Percentiles rank a stretch among this genome's conserved stretches.
These are phyloP conservation scores for Malus hybrid DNA, from an alignment of 331 rosid genomes.

Conservation along the genomic window DNA sequence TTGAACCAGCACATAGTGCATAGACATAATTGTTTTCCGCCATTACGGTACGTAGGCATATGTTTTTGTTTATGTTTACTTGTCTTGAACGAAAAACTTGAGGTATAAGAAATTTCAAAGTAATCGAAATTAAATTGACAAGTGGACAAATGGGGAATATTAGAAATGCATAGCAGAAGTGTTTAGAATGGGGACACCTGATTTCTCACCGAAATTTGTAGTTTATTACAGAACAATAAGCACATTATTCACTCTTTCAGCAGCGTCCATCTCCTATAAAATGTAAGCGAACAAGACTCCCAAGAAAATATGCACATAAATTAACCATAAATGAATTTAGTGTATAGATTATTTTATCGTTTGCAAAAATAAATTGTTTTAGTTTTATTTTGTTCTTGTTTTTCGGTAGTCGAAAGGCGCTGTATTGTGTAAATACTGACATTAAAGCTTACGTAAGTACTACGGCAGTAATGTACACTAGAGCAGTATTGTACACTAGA, in stretches of 20 bases:
- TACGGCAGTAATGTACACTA: not conserved
- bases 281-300: not conserved
- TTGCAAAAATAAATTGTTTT: not conserved
- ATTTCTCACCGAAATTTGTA: not conserved
- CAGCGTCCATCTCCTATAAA: not conserved
- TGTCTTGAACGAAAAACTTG: too few relatives aligned
- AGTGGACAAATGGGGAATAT: not conserved
- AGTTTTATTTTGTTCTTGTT: not conserved
- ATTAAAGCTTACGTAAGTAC: not conserved
- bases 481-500: not conserved
- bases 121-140: too few relatives aligned
- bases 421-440: not conserved
- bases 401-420: not conserved
- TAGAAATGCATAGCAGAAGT: not conserved
- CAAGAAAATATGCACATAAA: not conserved
- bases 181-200: not conserved
- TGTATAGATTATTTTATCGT: too few relatives aligned
- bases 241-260: not conserved
- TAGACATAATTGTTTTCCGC: too few relatives aligned
- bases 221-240: not conserved
- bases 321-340: not conserved
- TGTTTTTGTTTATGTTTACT: too few relatives aligned
- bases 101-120: too few relatives aligned
- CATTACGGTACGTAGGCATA: too few relatives aligned
- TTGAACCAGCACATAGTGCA: too few relatives aligned